phyloP scores from a whole-genome alignment of 495 filamentous ascomycete species.

The Podospora sp. region DNA sequence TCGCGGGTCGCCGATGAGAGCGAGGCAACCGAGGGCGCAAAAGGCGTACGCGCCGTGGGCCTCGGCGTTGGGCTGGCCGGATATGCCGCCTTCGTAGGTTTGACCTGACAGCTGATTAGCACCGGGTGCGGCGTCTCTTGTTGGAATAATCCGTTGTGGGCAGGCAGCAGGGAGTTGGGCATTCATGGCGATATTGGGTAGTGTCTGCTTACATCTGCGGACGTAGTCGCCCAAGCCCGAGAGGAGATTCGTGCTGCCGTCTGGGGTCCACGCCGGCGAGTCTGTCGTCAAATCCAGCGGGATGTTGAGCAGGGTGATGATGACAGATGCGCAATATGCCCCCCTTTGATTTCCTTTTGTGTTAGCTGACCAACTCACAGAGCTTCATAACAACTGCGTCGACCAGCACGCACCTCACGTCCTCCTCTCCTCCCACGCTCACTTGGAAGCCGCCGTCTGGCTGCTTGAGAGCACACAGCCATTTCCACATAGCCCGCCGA shows the following conservation, averaged over 20 bases:
- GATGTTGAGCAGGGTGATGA: slow-evolving; percentile 79
- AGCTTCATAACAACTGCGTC: slow-evolving; percentile 20
- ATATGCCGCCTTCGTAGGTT: slow-evolving; percentile 92
- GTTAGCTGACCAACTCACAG: neutral
- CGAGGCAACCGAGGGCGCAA: slow-evolving; percentile 84
- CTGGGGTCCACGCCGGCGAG: slow-evolving; percentile 50
- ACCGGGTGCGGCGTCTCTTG: neutral
- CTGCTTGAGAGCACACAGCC: slow-evolving; percentile 83
- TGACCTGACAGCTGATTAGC: slow-evolving; percentile 61
- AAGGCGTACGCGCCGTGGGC: slow-evolving; percentile 98
- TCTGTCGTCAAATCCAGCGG: slow-evolving; percentile 76
- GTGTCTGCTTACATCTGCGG: slow-evolving; percentile 67
- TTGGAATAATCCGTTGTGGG: neutral
- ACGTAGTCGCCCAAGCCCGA: slow-evolving; percentile 78
- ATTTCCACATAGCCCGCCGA: slow-evolving; percentile 83
- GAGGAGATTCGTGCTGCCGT: slow-evolving; percentile 56
- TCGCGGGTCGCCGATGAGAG: slow-evolving; percentile 67
- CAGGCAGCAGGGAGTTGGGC: neutral
- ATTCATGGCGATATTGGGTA: neutral
- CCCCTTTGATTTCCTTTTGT: slow-evolving; percentile 55
- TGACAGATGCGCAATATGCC: slow-evolving; percentile 83
- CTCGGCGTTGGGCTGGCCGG: slow-evolving; percentile 76
- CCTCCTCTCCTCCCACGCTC: slow-evolving; percentile 80
- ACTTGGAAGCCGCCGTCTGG: slow-evolving; percentile 81
- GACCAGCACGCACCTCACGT: slow-evolving; percentile 68